Conservation (phyloP, 306 rosid genomes). For the Fragaria ananassa region DNA sequence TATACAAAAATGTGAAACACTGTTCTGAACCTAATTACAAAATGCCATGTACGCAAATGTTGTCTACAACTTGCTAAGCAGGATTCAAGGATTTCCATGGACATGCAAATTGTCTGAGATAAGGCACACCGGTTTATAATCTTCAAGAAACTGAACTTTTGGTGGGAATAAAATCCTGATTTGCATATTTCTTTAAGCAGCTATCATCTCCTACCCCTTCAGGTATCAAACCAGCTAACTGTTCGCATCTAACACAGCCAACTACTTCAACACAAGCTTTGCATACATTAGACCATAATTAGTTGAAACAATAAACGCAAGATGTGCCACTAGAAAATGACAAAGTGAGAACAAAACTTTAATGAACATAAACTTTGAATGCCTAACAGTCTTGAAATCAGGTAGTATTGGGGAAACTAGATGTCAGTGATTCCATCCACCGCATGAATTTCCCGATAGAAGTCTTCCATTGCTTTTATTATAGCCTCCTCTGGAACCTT, state of each 20-base stretch:
- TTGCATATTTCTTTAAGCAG: too few relatives aligned
- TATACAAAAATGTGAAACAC: too few relatives aligned
- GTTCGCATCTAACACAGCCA: slow-evolving; percentile 75
- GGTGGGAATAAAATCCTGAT: too few relatives aligned
- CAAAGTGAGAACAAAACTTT: not conserved
- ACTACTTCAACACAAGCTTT: slow-evolving; percentile 80
- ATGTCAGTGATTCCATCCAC: slow-evolving; percentile 67
- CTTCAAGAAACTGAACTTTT: too few relatives aligned
- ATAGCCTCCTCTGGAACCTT: slow-evolving; percentile 88
- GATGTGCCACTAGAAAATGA: too few relatives aligned
- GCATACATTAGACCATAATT: slow-evolving; percentile 19
- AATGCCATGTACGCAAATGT: too few relatives aligned
- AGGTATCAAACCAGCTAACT: slow-evolving; percentile 70
- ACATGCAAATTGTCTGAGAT: too few relatives aligned
- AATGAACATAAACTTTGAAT: slow-evolving; percentile 3
- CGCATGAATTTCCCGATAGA: slow-evolving; percentile 62
- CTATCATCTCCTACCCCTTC: slow-evolving; percentile 46
- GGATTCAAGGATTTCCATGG: too few relatives aligned
- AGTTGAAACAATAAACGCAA: not conserved
- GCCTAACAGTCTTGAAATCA: slow-evolving; percentile 87
- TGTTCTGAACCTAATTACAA: too few relatives aligned
- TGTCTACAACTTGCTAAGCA: too few relatives aligned
- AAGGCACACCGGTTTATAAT: too few relatives aligned
- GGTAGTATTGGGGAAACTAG: slow-evolving; percentile 76
- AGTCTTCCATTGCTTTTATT: slow-evolving; percentile 86